phyloP scores from a whole-genome alignment of 176 grass and related monocot species.

The Lolium multiflorum region DNA sequence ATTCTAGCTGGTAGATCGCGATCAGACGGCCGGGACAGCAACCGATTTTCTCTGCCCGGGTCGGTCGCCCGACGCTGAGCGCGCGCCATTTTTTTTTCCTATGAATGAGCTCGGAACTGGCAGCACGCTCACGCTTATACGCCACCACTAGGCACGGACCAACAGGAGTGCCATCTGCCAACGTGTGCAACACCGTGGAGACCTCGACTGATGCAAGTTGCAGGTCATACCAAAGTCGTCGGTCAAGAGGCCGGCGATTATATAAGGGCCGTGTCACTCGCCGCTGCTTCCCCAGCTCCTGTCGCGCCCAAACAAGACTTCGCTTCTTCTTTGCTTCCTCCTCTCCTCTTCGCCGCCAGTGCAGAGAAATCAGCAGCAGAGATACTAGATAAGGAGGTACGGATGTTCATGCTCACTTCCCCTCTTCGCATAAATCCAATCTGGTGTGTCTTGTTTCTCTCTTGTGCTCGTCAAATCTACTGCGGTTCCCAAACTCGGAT shows the following conservation, averaged over 20 bases:
- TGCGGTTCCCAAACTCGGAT: background rate
- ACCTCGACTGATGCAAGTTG: background rate
- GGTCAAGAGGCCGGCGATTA: background rate
- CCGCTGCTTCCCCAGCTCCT: background rate
- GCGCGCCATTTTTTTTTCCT: no score
- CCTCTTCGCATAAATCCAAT: no score
- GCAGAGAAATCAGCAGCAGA: background rate
- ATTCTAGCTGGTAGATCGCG: no score
- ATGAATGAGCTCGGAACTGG: no score
- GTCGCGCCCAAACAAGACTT: background rate
- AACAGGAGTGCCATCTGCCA: background rate
- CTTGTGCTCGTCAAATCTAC: no score
- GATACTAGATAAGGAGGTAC: background rate
- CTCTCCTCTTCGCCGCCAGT: background rate
- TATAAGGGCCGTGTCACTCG: conserved; percentile 2
- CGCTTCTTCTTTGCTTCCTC: background rate
- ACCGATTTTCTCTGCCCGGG: no score
- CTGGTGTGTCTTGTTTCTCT: no score
- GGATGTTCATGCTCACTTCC: no score
- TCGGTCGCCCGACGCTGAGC: no score
- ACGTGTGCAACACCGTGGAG: background rate
- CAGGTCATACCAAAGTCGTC: background rate
- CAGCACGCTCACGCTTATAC: no score
- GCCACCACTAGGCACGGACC: background rate
- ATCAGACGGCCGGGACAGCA: no score